These are phyloP conservation scores for Suillus luteus DNA, from an alignment of 768 basidiomycete species.

Conservation along the genomic window DNA sequence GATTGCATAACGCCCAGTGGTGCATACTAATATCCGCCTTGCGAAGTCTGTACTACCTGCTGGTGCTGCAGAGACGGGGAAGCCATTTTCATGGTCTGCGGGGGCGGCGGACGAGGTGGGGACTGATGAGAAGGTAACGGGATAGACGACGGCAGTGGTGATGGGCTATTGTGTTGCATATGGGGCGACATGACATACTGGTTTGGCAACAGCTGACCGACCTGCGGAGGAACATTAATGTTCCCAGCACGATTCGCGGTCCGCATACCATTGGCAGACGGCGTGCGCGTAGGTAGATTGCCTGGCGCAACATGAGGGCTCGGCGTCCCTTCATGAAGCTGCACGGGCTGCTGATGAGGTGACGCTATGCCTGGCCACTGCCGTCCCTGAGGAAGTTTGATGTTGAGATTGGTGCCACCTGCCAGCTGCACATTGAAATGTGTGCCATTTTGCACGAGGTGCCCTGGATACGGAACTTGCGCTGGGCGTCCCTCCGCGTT, in stretches of 20 bases:
- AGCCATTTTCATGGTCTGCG: conserved; percentile 53
- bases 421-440: conserved; percentile 34
- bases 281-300: conserved; percentile 45
- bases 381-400: conserved; percentile 41
- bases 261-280: conserved; percentile 61
- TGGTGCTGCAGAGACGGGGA: conserved; percentile 60
- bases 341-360: conserved; percentile 25
- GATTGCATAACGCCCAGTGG: conserved; percentile 17
- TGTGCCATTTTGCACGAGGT: conserved; percentile 28
- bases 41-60: conserved; percentile 51
- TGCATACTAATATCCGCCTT: conserved; percentile 50
- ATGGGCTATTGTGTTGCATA: conserved; percentile 46
- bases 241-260: conserved; percentile 36
- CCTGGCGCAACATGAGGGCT: conserved; percentile 44
- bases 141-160: conserved; percentile 46
- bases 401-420: conserved; percentile 29
- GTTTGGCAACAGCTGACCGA: conserved; percentile 36
- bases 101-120: conserved; percentile 50
- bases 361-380: conserved; percentile 39
- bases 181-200: conserved; percentile 55
- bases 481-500: conserved; percentile 40
- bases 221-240: conserved; percentile 19
- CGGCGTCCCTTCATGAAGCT: conserved; percentile 32
- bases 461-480: conserved; percentile 32
- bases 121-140: conserved; percentile 43